These are phyloP conservation scores for Babesia bovis DNA, from an alignment of 169 alveolate species.

Conservation along the genomic window DNA sequence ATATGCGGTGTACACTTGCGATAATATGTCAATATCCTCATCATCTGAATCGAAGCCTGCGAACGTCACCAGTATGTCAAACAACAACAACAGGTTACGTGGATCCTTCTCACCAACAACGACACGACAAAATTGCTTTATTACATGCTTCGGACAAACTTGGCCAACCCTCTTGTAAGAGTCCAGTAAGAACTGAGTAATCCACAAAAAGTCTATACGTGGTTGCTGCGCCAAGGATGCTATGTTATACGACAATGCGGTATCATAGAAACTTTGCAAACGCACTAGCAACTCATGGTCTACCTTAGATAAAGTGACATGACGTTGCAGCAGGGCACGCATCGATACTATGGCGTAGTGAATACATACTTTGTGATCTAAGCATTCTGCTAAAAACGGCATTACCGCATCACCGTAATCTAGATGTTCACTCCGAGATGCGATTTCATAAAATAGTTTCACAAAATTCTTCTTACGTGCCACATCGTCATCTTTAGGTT, in stretches of 20 bases:
- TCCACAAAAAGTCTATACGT: slow-evolving; percentile 48
- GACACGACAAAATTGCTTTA: slow-evolving; percentile 11
- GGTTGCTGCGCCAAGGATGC: slow-evolving; percentile 51
- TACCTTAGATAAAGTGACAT: slow-evolving; percentile 13
- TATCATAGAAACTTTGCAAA: slow-evolving; percentile 6
- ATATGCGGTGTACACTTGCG: slow-evolving; percentile 31
- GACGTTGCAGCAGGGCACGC: slow-evolving; percentile 43
- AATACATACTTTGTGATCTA: slow-evolving; percentile 33
- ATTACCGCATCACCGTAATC: slow-evolving; percentile 9
- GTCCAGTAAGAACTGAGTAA: slow-evolving; percentile 39
- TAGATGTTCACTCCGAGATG: slow-evolving; percentile 57
- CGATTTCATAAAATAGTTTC: slow-evolving; percentile 27
- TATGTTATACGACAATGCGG: slow-evolving; percentile 8
- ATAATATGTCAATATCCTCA: slow-evolving; percentile 31
- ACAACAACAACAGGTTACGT: slow-evolving; percentile 44
- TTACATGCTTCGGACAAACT: background rate
- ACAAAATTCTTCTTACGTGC: slow-evolving; percentile 27
- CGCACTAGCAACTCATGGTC: background rate
- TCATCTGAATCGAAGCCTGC: slow-evolving; percentile 8
- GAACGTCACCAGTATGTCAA: slow-evolving; percentile 40
- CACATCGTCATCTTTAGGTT: slow-evolving; percentile 43
- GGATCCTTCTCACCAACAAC: slow-evolving; percentile 67
- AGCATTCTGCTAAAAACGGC: slow-evolving; percentile 26
- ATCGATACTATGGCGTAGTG: slow-evolving; percentile 26
- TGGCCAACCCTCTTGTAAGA: background rate